Conservation (phyloP, 352 stramenopile genomes). For the Globisporangium abappressorium region DNA sequence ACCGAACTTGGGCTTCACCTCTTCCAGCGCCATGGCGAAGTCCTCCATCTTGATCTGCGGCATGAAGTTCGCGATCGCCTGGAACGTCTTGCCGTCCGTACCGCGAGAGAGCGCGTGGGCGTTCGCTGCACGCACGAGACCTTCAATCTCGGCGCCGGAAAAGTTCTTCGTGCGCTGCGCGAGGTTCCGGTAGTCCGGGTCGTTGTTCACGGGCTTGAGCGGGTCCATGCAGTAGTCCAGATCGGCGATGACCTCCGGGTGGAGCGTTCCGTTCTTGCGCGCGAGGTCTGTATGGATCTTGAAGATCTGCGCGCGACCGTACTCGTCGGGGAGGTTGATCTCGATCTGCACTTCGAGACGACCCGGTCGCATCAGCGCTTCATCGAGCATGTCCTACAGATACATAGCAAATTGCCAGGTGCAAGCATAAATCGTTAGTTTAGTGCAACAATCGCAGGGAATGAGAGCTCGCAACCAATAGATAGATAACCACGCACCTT, state of each 20-base stretch:
- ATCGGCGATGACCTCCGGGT: conserved; percentile 70
- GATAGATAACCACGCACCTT: conserved; percentile 71
- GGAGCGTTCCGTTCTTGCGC: conserved; percentile 68
- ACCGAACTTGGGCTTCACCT: conserved; percentile 98
- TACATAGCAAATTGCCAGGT: neutral
- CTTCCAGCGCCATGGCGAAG: conserved; percentile 93
- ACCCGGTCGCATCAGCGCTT: conserved; percentile 97
- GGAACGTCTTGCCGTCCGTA: conserved; percentile 82
- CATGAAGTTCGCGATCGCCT: conserved; percentile 75
- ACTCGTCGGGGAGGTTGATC: conserved; percentile 97
- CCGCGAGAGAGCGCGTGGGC: conserved; percentile 81
- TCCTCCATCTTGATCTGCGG: conserved; percentile 88
- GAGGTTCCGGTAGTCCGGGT: conserved; percentile 87
- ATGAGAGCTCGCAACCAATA: neutral
- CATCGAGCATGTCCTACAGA: conserved; percentile 88
- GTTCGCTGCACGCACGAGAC: conserved; percentile 94
- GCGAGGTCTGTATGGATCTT: conserved; percentile 96
- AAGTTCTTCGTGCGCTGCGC: conserved; percentile 98
- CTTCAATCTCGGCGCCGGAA: conserved; percentile 97
- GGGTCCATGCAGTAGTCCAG: conserved; percentile 72
- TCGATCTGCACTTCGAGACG: conserved; percentile 99
- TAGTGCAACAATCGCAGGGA: neutral
- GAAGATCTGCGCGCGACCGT: conserved; percentile 96
- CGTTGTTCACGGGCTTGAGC: conserved; percentile 54
- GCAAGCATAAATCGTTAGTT: neutral